These are phyloP conservation scores for Purshia tridentata DNA, from an alignment of 306 rosid species.

Conservation along the genomic window DNA sequence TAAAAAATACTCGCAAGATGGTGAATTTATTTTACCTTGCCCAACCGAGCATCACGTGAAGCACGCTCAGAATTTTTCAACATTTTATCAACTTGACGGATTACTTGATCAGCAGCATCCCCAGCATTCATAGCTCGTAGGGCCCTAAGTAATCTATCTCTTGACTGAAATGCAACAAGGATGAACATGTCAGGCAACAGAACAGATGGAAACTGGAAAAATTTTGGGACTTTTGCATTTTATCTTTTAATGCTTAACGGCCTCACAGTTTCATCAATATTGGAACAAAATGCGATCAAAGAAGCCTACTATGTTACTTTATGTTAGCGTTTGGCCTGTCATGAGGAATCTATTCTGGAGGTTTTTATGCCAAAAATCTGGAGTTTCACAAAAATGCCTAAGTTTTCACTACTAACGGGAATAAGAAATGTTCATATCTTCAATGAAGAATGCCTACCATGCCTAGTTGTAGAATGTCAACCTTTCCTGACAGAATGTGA, in stretches of 20 bases:
- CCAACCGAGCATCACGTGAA: slow-evolving; percentile 64
- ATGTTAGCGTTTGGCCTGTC: neutral
- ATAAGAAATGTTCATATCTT: neutral
- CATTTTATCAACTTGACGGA: slow-evolving; percentile 89
- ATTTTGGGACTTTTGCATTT: slow-evolving; percentile 5
- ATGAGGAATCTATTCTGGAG: slow-evolving; percentile 1
- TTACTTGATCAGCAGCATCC: slow-evolving; percentile 93
- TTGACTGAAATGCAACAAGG: slow-evolving; percentile 54
- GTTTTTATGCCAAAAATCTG: neutral
- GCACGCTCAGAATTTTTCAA: slow-evolving; percentile 77
- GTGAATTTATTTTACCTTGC: slow-evolving; percentile 51
- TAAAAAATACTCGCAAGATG: neutral
- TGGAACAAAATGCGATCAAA: neutral
- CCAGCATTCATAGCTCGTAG: slow-evolving; percentile 91
- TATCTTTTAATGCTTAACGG: slow-evolving; percentile 16
- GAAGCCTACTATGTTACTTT: slow-evolving; percentile 9
- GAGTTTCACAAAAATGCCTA: neutral
- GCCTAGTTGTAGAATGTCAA: neutral
- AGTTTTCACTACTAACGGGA: too few species aligned
- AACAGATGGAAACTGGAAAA: slow-evolving; percentile 23
- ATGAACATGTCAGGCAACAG: slow-evolving; percentile 31
- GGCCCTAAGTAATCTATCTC: slow-evolving; percentile 77
- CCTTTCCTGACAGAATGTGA: neutral
- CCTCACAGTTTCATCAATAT: slow-evolving; percentile 1
- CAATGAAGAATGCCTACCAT: neutral